Conservation (phyloP, 495 filamentous ascomycete genomes). For the Neurospora sp. region DNA sequence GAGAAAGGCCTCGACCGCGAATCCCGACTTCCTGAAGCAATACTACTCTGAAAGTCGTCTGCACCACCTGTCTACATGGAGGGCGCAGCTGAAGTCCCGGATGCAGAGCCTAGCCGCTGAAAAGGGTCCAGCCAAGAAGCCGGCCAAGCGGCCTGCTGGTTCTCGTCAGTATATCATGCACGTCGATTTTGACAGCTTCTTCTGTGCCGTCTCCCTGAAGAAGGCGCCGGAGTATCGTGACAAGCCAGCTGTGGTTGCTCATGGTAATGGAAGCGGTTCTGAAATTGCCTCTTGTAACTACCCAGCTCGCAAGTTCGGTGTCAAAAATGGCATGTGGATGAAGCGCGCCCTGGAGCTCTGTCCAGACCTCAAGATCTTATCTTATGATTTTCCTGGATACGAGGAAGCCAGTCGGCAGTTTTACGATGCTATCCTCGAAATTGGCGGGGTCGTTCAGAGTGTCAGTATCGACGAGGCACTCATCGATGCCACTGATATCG, state of each 20-base stretch:
- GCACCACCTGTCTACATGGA: conserved; percentile 93
- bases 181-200: conserved; percentile 97
- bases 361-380: conserved; percentile 72
- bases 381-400: conserved; percentile 90
- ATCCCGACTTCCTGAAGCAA: conserved; percentile 86
- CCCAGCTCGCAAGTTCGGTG: conserved; percentile 68
- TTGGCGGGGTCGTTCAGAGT: conserved; percentile 81
- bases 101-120: conserved; percentile 70
- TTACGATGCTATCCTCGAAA: conserved; percentile 70
- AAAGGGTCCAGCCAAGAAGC: conserved; percentile 28
- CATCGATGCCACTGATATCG: conserved; percentile 61
- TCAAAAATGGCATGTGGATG: conserved; percentile 99
- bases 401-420: conserved; percentile 85
- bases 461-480: conserved; percentile 95
- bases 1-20: conserved; percentile 72
- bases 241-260: conserved; percentile 83
- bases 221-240: conserved; percentile 59
- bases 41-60: conserved; percentile 90
- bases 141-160: conserved; percentile 39
- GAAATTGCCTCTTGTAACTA: conserved; percentile 99
- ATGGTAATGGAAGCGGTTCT: conserved; percentile 72
- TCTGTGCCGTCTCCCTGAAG: conserved; percentile 86
- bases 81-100: conserved; percentile 80
- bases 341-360: conserved; percentile 74
- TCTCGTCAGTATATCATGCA: conserved; percentile 80